Conservation (phyloP, 495 filamentous ascomycete genomes). For the Penicillium pulvis region DNA sequence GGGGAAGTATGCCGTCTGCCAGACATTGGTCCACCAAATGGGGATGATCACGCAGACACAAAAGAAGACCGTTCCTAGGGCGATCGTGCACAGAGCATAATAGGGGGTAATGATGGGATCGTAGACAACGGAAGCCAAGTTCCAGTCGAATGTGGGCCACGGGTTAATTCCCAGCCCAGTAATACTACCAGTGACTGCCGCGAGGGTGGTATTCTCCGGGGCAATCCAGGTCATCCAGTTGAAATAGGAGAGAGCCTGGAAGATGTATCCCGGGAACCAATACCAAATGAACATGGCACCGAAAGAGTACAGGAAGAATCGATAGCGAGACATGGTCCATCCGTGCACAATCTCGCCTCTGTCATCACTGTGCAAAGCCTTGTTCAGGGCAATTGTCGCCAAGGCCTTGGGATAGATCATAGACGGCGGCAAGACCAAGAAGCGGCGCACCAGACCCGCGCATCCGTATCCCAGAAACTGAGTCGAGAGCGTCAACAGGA, state of each 20-base stretch:
- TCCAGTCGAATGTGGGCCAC: constrained; percentile 62
- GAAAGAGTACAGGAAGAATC: constrained; percentile 59
- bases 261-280: constrained; percentile 46
- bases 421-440: constrained; percentile 51
- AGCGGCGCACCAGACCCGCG: constrained; percentile 47
- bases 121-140: constrained; percentile 52
- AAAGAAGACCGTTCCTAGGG: constrained; percentile 46
- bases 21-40: constrained; percentile 46
- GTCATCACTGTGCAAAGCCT: constrained; percentile 63
- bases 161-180: constrained; percentile 48
- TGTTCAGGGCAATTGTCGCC: constrained; percentile 59
- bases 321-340: constrained; percentile 60
- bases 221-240: constrained; percentile 34
- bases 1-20: constrained; percentile 49
- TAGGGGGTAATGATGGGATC: constrained; percentile 64
- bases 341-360: constrained; percentile 55
- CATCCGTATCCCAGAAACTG: constrained; percentile 55
- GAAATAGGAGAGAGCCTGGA: constrained; percentile 30
- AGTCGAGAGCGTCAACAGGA: constrained; percentile 36
- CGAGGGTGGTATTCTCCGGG: constrained; percentile 36
- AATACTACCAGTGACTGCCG: constrained; percentile 53
- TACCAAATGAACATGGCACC: constrained; percentile 52
- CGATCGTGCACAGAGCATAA: constrained; percentile 52
- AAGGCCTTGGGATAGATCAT: constrained; percentile 67
- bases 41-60: constrained; percentile 45